These are phyloP conservation scores for Seiridium cupressi DNA, from an alignment of 2,329 filamentous ascomycete genomes.

Conservation along the genomic window DNA sequence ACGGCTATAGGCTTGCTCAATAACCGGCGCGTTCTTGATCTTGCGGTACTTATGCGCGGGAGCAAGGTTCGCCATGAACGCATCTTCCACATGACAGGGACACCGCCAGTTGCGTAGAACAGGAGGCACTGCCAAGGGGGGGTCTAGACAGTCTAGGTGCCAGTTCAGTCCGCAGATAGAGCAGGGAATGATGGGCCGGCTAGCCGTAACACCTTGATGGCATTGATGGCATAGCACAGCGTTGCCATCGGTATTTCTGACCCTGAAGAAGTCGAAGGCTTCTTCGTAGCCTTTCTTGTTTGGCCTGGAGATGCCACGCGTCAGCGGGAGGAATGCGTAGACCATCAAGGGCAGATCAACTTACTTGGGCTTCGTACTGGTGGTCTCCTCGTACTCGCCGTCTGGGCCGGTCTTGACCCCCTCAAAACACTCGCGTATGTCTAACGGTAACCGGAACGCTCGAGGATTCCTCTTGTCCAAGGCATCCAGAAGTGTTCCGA, in stretches of 20 bases:
- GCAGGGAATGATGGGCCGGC: slow-evolving; percentile 79
- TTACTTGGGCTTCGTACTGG: slow-evolving; percentile 55
- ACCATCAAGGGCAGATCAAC: slow-evolving; percentile 24
- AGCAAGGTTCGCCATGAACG: slow-evolving; percentile 57
- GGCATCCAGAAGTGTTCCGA: slow-evolving; percentile 59
- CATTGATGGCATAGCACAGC: slow-evolving; percentile 77
- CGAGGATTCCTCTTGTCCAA: slow-evolving; percentile 69
- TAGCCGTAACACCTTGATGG: slow-evolving; percentile 59
- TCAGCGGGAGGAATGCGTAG: slow-evolving; percentile 24
- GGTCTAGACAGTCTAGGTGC: slow-evolving; percentile 91
- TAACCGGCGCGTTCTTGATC: slow-evolving; percentile 51
- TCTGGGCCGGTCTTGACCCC: slow-evolving; percentile 74
- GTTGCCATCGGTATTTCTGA: slow-evolving; percentile 70
- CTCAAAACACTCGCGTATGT: slow-evolving; percentile 74
- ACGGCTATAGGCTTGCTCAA: slow-evolving; percentile 55
- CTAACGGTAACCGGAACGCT: slow-evolving; percentile 69
- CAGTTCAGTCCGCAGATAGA: slow-evolving; percentile 76
- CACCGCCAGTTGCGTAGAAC: slow-evolving; percentile 81
- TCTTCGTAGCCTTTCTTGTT: slow-evolving; percentile 59
- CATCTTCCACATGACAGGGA: slow-evolving; percentile 79
- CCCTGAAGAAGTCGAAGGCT: slow-evolving; percentile 63
- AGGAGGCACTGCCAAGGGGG: slow-evolving; percentile 77
- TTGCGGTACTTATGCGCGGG: slow-evolving; percentile 62
- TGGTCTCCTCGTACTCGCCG: slow-evolving; percentile 76
- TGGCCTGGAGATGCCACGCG: slow-evolving; percentile 29